phyloP scores from a whole-genome alignment of 805 yeast species.

The Monosporozyma unispora region DNA sequence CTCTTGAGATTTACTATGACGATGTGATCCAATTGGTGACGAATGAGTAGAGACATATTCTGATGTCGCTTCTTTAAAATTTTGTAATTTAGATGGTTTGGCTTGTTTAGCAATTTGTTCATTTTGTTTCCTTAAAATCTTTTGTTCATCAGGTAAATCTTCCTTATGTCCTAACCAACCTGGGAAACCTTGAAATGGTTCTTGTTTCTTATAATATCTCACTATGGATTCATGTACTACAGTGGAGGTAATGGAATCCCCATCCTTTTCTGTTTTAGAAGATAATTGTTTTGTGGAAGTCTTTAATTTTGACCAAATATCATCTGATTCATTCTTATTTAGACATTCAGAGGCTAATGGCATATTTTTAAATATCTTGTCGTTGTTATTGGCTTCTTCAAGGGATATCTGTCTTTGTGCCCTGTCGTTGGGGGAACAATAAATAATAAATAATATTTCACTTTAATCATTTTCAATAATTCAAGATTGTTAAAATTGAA shows the following conservation, averaged over 20 bases:
- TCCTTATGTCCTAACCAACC: constrained; percentile 32
- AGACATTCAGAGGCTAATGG: constrained; percentile 1
- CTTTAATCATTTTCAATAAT: too few species aligned
- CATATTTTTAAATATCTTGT: too few species aligned
- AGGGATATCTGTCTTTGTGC: too few species aligned
- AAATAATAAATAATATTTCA: too few species aligned
- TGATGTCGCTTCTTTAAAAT: constrained; percentile 1
- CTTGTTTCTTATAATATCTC: constrained; percentile 30
- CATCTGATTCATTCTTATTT: constrained; percentile 14
- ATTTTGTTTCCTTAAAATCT: constrained; percentile 23
- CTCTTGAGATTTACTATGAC: neutral
- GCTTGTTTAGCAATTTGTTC: constrained; percentile 9
- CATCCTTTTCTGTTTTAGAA: constrained; percentile 34
- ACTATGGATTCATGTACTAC: constrained; percentile 38
- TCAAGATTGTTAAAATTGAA: too few species aligned
- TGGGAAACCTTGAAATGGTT: constrained; percentile 30
- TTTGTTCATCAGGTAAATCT: constrained; percentile 28
- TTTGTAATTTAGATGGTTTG: neutral
- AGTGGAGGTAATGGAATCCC: constrained; percentile 35
- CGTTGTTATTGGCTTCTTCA: too few species aligned
- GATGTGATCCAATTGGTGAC: neutral
- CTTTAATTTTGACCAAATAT: constrained; percentile 27
- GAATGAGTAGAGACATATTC: constrained; percentile 1
- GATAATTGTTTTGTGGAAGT: constrained; percentile 26
- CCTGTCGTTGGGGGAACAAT: too few species aligned